Percentiles rank a stretch among this genome's conserved stretches.
Conservation (phyloP, 2,329 filamentous ascomycete genomes). For the Chrysosporium queenslandicum region DNA sequence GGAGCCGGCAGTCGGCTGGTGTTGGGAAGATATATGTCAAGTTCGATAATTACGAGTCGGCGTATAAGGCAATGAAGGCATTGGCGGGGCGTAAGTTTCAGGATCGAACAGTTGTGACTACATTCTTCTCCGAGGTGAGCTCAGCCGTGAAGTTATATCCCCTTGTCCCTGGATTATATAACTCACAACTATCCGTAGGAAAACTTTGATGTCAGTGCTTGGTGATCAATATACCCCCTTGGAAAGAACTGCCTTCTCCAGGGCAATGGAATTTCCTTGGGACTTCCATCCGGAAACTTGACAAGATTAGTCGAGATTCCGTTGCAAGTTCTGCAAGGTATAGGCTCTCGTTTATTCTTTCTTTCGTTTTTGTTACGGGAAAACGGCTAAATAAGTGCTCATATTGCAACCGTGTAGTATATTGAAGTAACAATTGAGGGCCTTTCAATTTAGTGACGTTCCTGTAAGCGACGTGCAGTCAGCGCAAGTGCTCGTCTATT, state of each 20-base stretch:
- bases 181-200: constrained; percentile 47
- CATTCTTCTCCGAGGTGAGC: constrained; percentile 83
- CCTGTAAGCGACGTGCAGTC: not conserved
- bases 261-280: no score
- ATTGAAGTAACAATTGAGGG: constrained; percentile 1
- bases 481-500: not conserved
- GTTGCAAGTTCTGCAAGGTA: not conserved
- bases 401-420: constrained; percentile 10
- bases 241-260: not conserved
- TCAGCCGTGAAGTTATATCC: no score
- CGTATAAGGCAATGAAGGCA: constrained; percentile 75
- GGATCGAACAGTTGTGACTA: constrained; percentile 89
- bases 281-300: not conserved
- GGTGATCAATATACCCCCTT: constrained; percentile 44
- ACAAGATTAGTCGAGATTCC: not conserved
- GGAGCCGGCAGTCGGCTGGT: constrained; percentile 71
- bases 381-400: constrained; percentile 1
- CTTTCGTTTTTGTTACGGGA: no score
- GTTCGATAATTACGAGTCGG: constrained; percentile 66
- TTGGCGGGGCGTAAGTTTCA: constrained; percentile 93
- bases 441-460: not conserved
- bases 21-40: constrained; percentile 98
- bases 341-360: not conserved
- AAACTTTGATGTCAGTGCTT: constrained; percentile 85
- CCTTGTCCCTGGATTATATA: constrained; percentile 25